Evolutionary conservation across 139 green algal genomes (phyloP), one percentile per base, ranked within the genome.

Genomic region (Chlorella vulgaris): DNA sequence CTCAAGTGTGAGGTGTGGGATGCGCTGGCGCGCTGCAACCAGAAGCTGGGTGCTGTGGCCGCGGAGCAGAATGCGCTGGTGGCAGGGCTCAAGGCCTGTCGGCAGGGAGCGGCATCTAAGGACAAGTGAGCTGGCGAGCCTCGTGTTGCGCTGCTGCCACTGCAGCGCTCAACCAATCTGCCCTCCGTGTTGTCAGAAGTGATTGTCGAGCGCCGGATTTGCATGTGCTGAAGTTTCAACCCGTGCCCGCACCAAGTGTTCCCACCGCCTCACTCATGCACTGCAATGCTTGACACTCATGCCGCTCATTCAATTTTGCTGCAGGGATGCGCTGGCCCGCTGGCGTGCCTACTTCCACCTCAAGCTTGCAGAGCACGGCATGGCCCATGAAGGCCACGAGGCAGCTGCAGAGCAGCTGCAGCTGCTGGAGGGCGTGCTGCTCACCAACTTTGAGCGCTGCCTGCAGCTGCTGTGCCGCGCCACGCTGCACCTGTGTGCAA

Each of bases 321-420:
- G 21, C 62, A 82, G 76, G 74, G 70, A 81, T 18, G 38, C 28
- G 19, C 74, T 85, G 47, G 62, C 50, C 7, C 69, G 80, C 40
- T 85, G 80, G 80, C 31, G 33, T 21, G 80, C 39, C 31, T 81
- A 75, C 51, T 85, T 85, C 40, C 38, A 74, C 33, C 76, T 85
- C 69, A 50, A 51, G 31, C 73, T 81, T 13, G 80, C 50, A 21
- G 80, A 85, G 47, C 62, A 82, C 28, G 36, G 24, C 10, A 42
- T 75, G 74, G 31, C 60, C 19, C 58, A 71, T 31, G 10, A 15
- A 15, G 58, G 58, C 18, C 58, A 33, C 2, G 74, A 70, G 60
- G 74, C 24, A 0, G 74, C 74, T 8, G n/a, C 38, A 6, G 58
- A 58, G 21, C 35, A 15, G 29, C 58, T 81, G 60, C 28, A 61